These are phyloP conservation scores for Davidsoniella eucalypti DNA, from an alignment of 2,329 filamentous ascomycete genomes.

Conservation along the genomic window DNA sequence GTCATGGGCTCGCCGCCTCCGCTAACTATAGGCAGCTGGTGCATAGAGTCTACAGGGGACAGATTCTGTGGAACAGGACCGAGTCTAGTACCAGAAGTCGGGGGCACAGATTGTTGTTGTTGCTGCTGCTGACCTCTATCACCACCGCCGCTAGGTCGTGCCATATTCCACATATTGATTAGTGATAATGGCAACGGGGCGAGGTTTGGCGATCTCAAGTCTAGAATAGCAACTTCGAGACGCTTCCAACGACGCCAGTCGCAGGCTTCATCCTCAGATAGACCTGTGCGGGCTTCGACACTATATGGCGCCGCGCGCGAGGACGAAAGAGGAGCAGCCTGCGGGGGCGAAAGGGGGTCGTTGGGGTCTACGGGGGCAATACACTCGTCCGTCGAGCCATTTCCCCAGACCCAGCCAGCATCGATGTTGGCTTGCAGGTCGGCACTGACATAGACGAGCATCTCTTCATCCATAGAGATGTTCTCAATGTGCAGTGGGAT, in stretches of 20 bases:
- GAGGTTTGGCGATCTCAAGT: slow-evolving; percentile 6
- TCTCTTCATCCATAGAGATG: slow-evolving; percentile 57
- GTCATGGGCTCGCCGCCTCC: too few species aligned
- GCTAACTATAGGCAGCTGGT: too few species aligned
- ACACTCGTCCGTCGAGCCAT: slow-evolving; percentile 7
- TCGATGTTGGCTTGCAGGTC: slow-evolving; percentile 55
- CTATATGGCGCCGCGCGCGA: slow-evolving; percentile 26
- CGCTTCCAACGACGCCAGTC: slow-evolving; percentile 73
- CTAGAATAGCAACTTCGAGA: slow-evolving; percentile 33
- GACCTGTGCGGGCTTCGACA: slow-evolving; percentile 31
- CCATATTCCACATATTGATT: not conserved
- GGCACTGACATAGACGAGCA: slow-evolving; percentile 70
- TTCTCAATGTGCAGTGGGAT: slow-evolving; percentile 19
- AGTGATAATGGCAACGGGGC: slow-evolving; percentile 2
- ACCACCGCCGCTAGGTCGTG: not conserved
- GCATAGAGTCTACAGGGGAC: too few species aligned
- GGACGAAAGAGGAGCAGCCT: slow-evolving; percentile 14
- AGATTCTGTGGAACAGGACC: too few species aligned
- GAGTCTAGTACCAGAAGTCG: too few species aligned
- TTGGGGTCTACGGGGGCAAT: slow-evolving; percentile 15
- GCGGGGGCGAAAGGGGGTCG: slow-evolving; percentile 12
- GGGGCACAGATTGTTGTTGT: not conserved
- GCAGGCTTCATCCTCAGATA: slow-evolving; percentile 39
- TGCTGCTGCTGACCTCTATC: not conserved
- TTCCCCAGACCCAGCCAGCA: slow-evolving; percentile 64